A percentile compares a stretch with the other conserved stretches of the same genome.
Evolutionary conservation across 2,329 filamentous ascomycete genomes (phyloP).

Genomic region (Aspergillus versicolor): DNA sequence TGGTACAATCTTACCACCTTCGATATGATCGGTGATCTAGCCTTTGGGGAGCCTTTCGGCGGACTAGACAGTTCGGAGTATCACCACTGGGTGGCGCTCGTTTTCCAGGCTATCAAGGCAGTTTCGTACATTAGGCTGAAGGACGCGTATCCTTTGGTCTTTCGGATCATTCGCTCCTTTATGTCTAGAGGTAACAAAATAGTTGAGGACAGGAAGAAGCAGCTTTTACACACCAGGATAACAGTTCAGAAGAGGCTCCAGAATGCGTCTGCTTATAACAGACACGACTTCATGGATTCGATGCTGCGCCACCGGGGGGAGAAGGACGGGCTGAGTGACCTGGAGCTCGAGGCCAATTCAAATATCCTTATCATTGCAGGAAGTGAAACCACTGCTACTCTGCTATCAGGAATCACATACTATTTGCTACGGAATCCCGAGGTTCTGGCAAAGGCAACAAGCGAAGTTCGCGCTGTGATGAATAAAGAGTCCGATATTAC

Average conservation of each 20-base stretch:
- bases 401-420: constrained; percentile 43
- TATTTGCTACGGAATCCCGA: constrained; percentile 42
- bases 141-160: not conserved
- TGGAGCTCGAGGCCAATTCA: constrained; percentile 17
- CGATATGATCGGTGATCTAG: constrained; percentile 18
- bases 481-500: constrained; percentile 14
- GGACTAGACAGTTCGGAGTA: constrained; percentile 8
- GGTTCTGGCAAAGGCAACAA: constrained; percentile 36
- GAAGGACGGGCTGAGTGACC: constrained; percentile 1
- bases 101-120: not conserved
- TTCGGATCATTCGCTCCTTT: not conserved
- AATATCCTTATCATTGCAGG: constrained; percentile 45
- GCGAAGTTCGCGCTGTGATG: constrained; percentile 41
- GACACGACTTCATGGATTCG: constrained; percentile 11
- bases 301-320: constrained; percentile 11
- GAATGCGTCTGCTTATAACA: not conserved
- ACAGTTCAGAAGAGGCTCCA: not conserved
- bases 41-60: constrained; percentile 15
- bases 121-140: not conserved
- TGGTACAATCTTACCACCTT: constrained; percentile 17
- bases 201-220: not conserved
- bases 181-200: not conserved
- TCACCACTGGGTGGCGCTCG: constrained; percentile 1
- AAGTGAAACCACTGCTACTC: constrained; percentile 53
- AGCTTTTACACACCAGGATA: not conserved